These are phyloP conservation scores for Barbatosphaeria neglecta DNA, from an alignment of 495 filamentous ascomycete species.

Conservation along the genomic window DNA sequence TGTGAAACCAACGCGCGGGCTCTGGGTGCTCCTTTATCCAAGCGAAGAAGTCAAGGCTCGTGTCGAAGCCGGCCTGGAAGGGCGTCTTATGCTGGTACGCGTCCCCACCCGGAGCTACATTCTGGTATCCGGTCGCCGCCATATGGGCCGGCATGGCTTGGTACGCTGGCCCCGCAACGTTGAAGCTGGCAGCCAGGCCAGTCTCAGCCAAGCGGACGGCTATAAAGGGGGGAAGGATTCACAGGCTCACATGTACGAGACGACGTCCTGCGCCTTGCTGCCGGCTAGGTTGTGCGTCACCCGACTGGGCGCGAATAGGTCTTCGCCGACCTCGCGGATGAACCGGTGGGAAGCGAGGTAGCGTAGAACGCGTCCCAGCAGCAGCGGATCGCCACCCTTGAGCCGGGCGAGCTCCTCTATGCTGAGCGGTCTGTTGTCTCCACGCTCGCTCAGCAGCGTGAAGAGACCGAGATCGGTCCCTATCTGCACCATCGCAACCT, in stretches of 20 bases:
- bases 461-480: background rate
- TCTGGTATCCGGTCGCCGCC: slow-evolving; percentile 23
- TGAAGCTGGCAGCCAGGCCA: slow-evolving; percentile 15
- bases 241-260: slow-evolving; percentile 18
- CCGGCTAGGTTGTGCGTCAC: slow-evolving; percentile 21
- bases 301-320: slow-evolving; percentile 21
- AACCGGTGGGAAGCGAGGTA: slow-evolving; percentile 27
- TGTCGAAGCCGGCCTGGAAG: slow-evolving; percentile 31
- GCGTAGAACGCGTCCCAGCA: slow-evolving; percentile 24
- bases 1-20: slow-evolving; percentile 22
- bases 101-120: too few relatives aligned
- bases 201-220: slow-evolving; percentile 1
- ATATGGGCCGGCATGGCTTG: slow-evolving; percentile 29
- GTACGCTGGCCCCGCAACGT: slow-evolving; percentile 14
- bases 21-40: slow-evolving; percentile 29
- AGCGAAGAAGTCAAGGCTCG: slow-evolving; percentile 23
- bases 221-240: background rate
- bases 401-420: background rate
- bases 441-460: slow-evolving; percentile 14
- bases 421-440: background rate
- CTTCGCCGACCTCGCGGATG: slow-evolving; percentile 22
- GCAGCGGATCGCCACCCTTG: background rate
- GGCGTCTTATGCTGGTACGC: slow-evolving; percentile 18
- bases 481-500: slow-evolving; percentile 6
- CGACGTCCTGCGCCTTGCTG: slow-evolving; percentile 14